These are phyloP conservation scores for Hyaloscypha hepaticicola DNA, from an alignment of 495 filamentous ascomycete genomes.

Conservation along the genomic window DNA sequence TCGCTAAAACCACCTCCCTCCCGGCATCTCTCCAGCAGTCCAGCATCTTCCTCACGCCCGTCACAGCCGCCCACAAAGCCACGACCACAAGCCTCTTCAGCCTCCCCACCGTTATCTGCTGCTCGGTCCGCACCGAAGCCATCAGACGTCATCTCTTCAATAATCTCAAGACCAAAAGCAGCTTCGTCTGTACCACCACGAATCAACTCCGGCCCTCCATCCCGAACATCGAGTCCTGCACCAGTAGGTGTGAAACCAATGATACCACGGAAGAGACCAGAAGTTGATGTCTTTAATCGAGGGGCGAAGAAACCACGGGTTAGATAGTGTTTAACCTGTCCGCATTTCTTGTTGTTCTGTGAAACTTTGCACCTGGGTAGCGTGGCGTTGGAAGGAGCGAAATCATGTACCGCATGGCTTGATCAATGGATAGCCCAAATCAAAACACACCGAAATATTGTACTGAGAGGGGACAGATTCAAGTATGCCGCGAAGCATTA, in stretches of 20 bases:
- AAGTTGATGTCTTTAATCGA: constrained; percentile 30
- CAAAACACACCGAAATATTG: background rate
- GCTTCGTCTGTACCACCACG: background rate
- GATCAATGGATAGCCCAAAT: background rate
- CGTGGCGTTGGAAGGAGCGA: constrained; percentile 3
- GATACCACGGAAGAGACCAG: constrained; percentile 20
- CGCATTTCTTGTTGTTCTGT: background rate
- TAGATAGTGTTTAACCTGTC: background rate
- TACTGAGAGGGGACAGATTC: background rate
- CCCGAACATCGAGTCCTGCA: constrained; percentile 11
- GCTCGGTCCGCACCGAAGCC: constrained; percentile 5
- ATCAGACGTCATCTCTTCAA: constrained; percentile 15
- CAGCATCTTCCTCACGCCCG: background rate
- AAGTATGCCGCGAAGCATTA: constrained; percentile 1
- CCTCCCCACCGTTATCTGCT: background rate
- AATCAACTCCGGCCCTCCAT: background rate
- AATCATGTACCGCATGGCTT: background rate
- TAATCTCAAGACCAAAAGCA: constrained; percentile 9
- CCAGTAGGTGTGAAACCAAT: constrained; percentile 9
- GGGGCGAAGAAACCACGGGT: constrained; percentile 22
- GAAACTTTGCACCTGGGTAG: background rate
- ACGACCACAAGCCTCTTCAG: background rate
- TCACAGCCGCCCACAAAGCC: background rate
- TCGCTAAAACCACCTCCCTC: background rate
- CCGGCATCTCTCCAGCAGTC: background rate